These are phyloP conservation scores for Candida ponderosae DNA, from an alignment of 805 yeast species.

Conservation along the genomic window DNA sequence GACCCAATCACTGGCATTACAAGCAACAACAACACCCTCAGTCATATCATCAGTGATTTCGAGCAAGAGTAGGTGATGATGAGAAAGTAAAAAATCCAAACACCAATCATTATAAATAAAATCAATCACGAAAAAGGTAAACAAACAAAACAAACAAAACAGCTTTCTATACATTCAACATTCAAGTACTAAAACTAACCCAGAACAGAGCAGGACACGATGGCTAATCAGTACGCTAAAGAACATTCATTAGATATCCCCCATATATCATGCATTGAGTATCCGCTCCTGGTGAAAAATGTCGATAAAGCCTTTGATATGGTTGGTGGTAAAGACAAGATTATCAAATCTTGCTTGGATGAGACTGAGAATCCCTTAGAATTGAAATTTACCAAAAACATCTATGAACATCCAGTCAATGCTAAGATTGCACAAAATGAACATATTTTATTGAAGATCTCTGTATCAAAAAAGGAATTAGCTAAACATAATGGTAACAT, in stretches of 20 bases:
- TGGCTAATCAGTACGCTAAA: constrained; percentile 32
- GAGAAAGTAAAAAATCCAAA: no score
- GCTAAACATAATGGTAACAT: constrained; percentile 34
- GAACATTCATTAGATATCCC: constrained; percentile 66
- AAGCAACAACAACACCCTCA: background rate
- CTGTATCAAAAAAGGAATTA: constrained; percentile 48
- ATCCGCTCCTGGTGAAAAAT: constrained; percentile 66
- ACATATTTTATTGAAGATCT: constrained; percentile 49
- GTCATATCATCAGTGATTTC: no score
- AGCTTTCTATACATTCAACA: no score
- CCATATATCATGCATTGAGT: constrained; percentile 65
- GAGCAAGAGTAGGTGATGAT: no score
- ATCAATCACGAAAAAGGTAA: no score
- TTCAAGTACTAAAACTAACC: no score
- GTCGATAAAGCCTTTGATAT: constrained; percentile 53
- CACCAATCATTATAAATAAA: no score
- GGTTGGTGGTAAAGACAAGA: constrained; percentile 53
- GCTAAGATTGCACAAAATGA: constrained; percentile 46
- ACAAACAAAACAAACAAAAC: background rate
- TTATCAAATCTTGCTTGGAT: constrained; percentile 23
- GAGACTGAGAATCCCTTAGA: constrained; percentile 29
- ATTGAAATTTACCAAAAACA: constrained; percentile 27
- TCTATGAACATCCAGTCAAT: constrained; percentile 54
- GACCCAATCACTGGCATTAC: constrained; percentile 25
- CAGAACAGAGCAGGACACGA: background rate